Base-by-base conservation (phyloP, 2,329 filamentous ascomycete genomes). In the Penicillium digitatum region DNA sequence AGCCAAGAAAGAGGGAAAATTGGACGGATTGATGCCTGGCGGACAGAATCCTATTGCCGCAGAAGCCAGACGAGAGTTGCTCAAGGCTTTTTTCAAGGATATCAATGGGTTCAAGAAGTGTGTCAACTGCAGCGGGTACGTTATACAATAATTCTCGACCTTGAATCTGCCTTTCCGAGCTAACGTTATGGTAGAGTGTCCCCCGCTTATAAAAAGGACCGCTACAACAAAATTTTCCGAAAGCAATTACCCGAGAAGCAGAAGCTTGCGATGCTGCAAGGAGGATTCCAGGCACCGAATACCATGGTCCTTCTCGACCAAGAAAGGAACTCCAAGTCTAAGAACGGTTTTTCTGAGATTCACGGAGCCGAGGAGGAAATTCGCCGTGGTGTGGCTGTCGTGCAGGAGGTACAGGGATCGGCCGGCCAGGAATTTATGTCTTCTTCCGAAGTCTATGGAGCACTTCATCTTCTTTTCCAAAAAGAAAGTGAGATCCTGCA, bases 141-240 rank as follows among this genome's bases (percentile, higher is more conserved):
- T 66, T 52, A 27, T 44, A 18, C 32, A 26, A 31, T 26, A 48
- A 18, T 20, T 35, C 26, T 32, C 34, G 42, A 52, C 20, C 24
- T 29, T 35, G 43, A 52, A 11, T 44, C 57, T 52, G 35, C 31
- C 38, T 29, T 54, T 45, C 51, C 55, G 3, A n/a, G 56, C 65
- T 69, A 60, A 68, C 58, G 26, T 42, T n/a, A 11, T 40, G 8
- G 9, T 57, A 88, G 88, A 27, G 84, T 94, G 58, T 92, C 88
- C 14, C 92, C 91, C 11, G 79, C 80, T 2, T 97, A 90, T 74
- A 86, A 93, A 64, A 96, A 95, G 72, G 93, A 99, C 67, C 83
- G 88, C 40, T 94, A 86, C 66, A 88, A 92, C 69, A 99, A 97
- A 74, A 91, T 99, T 51, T 99, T 97, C 73, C 87, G 93, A 69